Percentiles rank a stretch among this genome's conserved stretches.
These are phyloP conservation scores for Pholiota molesta DNA, from an alignment of 768 basidiomycete species.

Conservation along the genomic window DNA sequence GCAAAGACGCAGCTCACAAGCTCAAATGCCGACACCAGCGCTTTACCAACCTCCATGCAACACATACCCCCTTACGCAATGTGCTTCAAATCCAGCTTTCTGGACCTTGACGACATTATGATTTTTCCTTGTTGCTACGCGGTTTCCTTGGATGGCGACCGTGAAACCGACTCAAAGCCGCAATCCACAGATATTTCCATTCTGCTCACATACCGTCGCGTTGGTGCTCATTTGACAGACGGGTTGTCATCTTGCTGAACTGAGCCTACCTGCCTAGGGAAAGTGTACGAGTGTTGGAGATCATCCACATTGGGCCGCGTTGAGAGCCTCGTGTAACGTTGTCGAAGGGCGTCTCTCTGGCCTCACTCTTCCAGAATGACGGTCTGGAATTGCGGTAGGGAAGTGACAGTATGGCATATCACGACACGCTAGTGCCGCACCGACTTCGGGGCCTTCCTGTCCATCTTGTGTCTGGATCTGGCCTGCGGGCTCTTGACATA, in stretches of 20 bases:
- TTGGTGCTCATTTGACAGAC: slow-evolving; percentile 18
- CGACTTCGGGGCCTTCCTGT: slow-evolving; percentile 16
- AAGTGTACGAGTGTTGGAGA: neutral
- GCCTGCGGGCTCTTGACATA: neutral
- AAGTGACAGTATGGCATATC: slow-evolving; percentile 14
- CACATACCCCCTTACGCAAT: neutral
- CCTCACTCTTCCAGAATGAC: slow-evolving; percentile 13
- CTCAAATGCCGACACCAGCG: neutral
- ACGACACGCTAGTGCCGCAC: slow-evolving; percentile 17
- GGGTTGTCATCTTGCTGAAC: slow-evolving; percentile 2
- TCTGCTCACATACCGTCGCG: slow-evolving; percentile 15
- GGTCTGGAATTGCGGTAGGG: slow-evolving; percentile 5
- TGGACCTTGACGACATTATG: neutral
- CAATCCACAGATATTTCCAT: slow-evolving; percentile 9
- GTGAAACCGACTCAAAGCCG: neutral
- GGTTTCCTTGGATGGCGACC: neutral
- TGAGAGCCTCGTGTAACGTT: slow-evolving; percentile 1
- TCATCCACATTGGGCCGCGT: slow-evolving; percentile 8
- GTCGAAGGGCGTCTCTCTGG: neutral
- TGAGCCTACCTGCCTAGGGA: neutral
- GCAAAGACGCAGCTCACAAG: neutral
- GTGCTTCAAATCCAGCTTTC: neutral
- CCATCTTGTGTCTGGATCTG: slow-evolving; percentile 8
- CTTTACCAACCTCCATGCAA: neutral
- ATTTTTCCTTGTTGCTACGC: neutral